Conservation (phyloP, 345 rosid genomes). For the Dimocarpus longan region DNA sequence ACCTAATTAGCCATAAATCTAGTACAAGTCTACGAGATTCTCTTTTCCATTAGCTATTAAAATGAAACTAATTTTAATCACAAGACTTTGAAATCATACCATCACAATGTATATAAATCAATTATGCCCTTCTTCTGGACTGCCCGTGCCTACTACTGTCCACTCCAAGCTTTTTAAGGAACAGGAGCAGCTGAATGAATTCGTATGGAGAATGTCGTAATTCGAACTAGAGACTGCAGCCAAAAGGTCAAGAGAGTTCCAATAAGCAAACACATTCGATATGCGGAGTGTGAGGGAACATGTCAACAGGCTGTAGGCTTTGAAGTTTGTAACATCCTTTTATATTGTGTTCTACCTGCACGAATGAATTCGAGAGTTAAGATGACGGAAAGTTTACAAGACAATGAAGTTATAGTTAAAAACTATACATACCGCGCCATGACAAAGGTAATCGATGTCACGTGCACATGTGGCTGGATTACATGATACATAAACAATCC, state of each 20-base stretch:
- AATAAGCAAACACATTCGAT: constrained; percentile 82
- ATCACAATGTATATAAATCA: background rate
- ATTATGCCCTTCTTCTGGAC: background rate
- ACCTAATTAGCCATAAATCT: background rate
- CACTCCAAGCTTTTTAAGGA: background rate
- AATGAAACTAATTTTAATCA: background rate
- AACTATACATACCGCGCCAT: constrained; percentile 62
- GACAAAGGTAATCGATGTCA: constrained; percentile 95
- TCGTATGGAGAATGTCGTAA: background rate
- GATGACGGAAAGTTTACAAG: background rate
- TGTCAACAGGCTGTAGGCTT: constrained; percentile 87
- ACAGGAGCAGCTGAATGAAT: background rate
- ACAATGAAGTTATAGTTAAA: background rate
- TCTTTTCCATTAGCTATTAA: background rate
- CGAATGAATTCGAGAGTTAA: constrained; percentile 21
- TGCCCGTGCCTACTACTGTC: background rate
- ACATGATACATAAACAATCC: constrained; percentile 84
- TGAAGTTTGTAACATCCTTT: constrained; percentile 70
- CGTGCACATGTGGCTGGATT: constrained; percentile 94
- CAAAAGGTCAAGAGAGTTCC: constrained; percentile 60
- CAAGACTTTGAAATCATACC: background rate
- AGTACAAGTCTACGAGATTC: background rate
- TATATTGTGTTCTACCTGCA: constrained; percentile 68
- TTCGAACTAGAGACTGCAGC: background rate
- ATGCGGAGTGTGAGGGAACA: constrained; percentile 98